Percentiles rank a stretch among this genome's conserved stretches.
Evolutionary conservation across 306 rosid species (phyloP).

Genomic region (Senna siamea): DNA sequence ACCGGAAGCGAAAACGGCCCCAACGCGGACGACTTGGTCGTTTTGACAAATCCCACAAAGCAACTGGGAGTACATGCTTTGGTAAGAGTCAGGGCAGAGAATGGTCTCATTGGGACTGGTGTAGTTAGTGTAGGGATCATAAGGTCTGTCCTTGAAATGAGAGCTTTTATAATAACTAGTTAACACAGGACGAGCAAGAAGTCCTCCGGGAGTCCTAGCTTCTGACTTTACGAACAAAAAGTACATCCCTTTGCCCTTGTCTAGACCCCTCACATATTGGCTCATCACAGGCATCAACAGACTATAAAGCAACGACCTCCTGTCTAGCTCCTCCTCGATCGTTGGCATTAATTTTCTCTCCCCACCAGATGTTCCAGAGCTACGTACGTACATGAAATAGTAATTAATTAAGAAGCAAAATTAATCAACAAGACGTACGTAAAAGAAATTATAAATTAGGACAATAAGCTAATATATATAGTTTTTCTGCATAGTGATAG

Average conservation of each 20-base stretch:
- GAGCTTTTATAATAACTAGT: constrained; percentile 55
- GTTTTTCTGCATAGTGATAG: too few relatives aligned
- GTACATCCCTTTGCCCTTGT: constrained; percentile 57
- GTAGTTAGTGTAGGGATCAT: constrained; percentile 53
- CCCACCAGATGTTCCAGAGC: constrained; percentile 63
- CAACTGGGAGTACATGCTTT: constrained; percentile 62
- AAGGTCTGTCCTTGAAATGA: constrained; percentile 40
- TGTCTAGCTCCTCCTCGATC: constrained; percentile 52
- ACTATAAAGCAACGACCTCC: constrained; percentile 51
- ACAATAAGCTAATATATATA: too few relatives aligned
- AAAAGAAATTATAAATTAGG: too few relatives aligned
- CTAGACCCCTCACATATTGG: constrained; percentile 48
- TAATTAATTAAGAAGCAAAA: too few relatives aligned
- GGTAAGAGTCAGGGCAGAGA: constrained; percentile 53
- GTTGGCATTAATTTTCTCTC: constrained; percentile 65
- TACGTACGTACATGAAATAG: too few relatives aligned
- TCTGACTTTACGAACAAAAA: constrained; percentile 50
- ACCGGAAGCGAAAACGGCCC: constrained; percentile 65
- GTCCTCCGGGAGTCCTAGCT: constrained; percentile 53
- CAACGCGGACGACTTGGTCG: constrained; percentile 51
- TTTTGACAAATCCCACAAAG: constrained; percentile 57
- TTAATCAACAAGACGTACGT: too few relatives aligned
- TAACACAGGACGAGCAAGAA: constrained; percentile 48
- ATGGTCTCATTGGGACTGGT: constrained; percentile 55
- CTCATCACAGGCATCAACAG: constrained; percentile 55